These are phyloP conservation scores for Arachis stenosperma DNA, from an alignment of 306 rosid genomes.

Conservation along the genomic window DNA sequence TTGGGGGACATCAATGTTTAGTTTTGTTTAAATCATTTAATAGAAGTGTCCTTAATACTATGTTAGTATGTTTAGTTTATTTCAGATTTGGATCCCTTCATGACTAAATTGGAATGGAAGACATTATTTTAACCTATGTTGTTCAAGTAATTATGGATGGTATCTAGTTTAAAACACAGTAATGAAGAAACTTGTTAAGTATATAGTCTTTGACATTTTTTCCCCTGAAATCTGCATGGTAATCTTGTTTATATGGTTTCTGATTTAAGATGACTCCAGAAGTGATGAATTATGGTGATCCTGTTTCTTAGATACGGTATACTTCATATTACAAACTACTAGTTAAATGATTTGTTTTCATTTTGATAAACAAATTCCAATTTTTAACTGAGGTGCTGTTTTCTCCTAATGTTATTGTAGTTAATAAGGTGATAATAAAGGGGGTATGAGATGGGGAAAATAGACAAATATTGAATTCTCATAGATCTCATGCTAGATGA, in stretches of 20 bases:
- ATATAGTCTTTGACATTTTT: not conserved
- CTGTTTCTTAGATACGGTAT: not conserved
- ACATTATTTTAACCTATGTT: not conserved
- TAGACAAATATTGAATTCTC: not conserved
- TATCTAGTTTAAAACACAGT: conserved; percentile 1
- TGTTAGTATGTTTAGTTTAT: not conserved
- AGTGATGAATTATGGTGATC: not conserved
- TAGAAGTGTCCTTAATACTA: not conserved
- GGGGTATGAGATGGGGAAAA: not conserved
- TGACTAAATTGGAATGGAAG: conserved; percentile 10
- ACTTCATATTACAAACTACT: conserved; percentile 9
- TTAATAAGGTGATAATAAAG: not conserved
- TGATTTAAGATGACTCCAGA: not conserved
- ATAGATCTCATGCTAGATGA: not conserved
- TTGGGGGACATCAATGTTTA: not conserved
- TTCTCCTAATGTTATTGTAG: conserved; percentile 17
- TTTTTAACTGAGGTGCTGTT: not conserved
- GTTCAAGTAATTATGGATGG: not conserved
- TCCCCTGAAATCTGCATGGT: not conserved
- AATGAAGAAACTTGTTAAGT: conserved; percentile 2
- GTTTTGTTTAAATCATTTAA: not conserved
- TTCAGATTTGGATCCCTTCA: not conserved
- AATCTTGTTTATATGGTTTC: not conserved
- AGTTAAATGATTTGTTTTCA: conserved; percentile 4
- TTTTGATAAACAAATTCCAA: conserved; percentile 9